These are phyloP conservation scores for Xylaria sp. DNA, from an alignment of 2,329 filamentous ascomycete genomes.

Conservation along the genomic window DNA sequence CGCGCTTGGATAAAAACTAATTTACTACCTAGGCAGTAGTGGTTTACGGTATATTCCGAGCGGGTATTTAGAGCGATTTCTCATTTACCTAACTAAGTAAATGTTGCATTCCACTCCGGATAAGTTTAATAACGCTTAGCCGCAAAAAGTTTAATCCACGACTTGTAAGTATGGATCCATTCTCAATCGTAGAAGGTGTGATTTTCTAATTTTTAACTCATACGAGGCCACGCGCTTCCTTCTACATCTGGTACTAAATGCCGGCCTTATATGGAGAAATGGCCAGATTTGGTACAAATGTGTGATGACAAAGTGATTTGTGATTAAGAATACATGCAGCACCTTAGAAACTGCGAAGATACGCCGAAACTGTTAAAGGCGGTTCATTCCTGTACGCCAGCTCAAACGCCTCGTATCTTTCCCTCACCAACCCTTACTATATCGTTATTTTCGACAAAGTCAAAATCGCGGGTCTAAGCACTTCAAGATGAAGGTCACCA, in stretches of 20 bases:
- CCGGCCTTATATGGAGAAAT: slow-evolving; percentile 6
- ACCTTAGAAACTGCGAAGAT: background rate
- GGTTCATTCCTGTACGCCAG: background rate
- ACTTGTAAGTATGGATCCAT: background rate
- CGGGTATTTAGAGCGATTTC: no score
- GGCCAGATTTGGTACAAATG: background rate
- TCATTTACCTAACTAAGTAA: no score
- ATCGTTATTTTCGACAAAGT: background rate
- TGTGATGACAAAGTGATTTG: slow-evolving; percentile 10
- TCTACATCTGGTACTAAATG: slow-evolving; percentile 2
- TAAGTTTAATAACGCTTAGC: no score
- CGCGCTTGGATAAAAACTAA: no score
- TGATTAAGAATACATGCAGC: background rate
- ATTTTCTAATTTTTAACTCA: background rate
- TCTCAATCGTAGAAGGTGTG: background rate
- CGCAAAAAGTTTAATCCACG: slow-evolving; percentile 5
- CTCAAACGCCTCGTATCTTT: background rate
- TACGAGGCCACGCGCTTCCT: background rate
- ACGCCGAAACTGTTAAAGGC: background rate
- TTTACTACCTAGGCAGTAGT: no score
- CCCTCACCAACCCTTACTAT: background rate
- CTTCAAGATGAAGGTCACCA: slow-evolving; percentile 3
- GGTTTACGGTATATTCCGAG: no score
- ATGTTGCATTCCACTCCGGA: no score
- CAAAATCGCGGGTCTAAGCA: background rate